Conservation (phyloP, 2,329 filamentous ascomycete species). For the Sclerotinia nivalis region DNA sequence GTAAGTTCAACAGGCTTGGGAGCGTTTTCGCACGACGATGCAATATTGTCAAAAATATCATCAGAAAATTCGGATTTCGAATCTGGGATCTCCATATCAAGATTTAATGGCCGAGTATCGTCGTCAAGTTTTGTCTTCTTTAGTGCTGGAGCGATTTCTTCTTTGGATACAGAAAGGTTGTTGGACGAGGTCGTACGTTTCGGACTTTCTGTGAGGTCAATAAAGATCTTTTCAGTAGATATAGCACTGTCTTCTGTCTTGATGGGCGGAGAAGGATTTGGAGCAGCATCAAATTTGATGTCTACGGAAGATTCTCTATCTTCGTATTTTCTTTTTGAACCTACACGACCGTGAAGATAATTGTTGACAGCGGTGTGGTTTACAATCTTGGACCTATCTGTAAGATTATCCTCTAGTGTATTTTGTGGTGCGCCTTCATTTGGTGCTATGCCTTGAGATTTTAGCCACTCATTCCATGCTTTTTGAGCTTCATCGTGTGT, state of each 20-base stretch:
- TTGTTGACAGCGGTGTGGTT: background rate
- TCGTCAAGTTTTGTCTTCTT: constrained; percentile 8
- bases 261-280: background rate
- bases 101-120: background rate
- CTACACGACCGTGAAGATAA: background rate
- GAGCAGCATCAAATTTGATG: background rate
- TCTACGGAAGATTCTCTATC: background rate
- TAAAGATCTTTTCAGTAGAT: background rate
- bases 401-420: background rate
- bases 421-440: background rate
- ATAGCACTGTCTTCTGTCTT: background rate
- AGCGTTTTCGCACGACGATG: background rate
- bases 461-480: constrained; percentile 28
- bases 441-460: background rate
- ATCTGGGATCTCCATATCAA: constrained; percentile 5
- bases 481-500: constrained; percentile 19
- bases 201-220: constrained; percentile 6
- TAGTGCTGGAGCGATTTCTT: background rate
- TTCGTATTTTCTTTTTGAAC: background rate
- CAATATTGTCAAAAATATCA: background rate
- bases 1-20: constrained; percentile 29
- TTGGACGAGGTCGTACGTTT: background rate
- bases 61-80: constrained; percentile 11
- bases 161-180: background rate
- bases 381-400: background rate